Evolutionary conservation across 352 stramenopile genomes (phyloP), one percentile per base, ranked within the genome.

Genomic region (Globisporangium irregulare): DNA sequence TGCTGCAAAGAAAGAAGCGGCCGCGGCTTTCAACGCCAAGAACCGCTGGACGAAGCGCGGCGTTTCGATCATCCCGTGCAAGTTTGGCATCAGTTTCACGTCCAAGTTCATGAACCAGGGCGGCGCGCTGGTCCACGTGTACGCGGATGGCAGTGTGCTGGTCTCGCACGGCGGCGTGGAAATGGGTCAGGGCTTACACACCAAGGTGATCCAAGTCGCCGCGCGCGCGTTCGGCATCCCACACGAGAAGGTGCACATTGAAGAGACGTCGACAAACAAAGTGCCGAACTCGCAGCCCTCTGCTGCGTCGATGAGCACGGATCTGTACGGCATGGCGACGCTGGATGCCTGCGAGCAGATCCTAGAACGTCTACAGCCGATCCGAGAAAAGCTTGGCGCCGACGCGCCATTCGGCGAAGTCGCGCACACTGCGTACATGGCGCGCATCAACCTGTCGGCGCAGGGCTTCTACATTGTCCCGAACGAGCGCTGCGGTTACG

Each of bases 91-190:
- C 71, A 97, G 86, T 24, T 99, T 99, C 68, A 99, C 94, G 9
- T 85, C 89, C 27, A 98, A 98, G 71, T 99, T 97, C 61, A 98
- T 99, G 95, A 99, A 99, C 73, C 95, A 99, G 75, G 96, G 93
- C 27, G 96, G 95, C 1, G 79, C 96, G 1, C 82, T 99, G 14
- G 96, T 99, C 9, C 94, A 99, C 76, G 80, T 99, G 14, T 99
- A 99, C 74, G 84, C 83, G 1, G 97, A 99, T 68, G 96, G 95
- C 8, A 98, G 94, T 64, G 94, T 99, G 34, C 73, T 99, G 46
- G 84, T 99, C 9, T 97, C 90, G 10, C 96, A 99, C 67, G 96
- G 97, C 32, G 97, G 96, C 29, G 97, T 97, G n/a, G 97, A 99
- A 80, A 99, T 99, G 97, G 96, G 96, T 34, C 96, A 99, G 77